phyloP scores from a whole-genome alignment of 2,329 filamentous ascomycete species.

The Aspergillus neotritici region DNA sequence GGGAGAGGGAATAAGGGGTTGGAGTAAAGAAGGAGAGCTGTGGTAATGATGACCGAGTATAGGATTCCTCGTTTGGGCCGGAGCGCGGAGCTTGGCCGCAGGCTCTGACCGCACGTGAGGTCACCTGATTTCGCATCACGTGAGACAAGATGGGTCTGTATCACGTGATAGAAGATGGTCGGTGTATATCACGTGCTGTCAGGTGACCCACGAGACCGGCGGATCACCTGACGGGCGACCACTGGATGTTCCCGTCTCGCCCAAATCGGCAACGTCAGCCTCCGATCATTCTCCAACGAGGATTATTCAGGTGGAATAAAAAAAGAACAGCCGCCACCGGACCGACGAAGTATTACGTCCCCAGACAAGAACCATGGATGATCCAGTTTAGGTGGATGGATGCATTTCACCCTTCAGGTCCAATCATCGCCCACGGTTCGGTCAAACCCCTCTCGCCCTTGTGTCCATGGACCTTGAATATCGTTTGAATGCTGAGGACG shows the following conservation, averaged over 20 bases:
- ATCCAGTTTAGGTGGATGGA: background rate
- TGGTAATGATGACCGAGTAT: conserved; percentile 1
- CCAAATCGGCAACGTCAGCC: background rate
- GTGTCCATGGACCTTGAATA: too few species aligned
- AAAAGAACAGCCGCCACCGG: conserved; percentile 12
- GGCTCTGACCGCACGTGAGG: too few species aligned
- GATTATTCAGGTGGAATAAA: conserved; percentile 10
- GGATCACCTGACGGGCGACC: background rate
- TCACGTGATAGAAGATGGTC: too few species aligned
- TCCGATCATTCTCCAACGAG: background rate
- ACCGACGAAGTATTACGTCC: background rate
- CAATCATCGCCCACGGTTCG: too few species aligned
- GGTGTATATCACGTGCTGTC: too few species aligned
- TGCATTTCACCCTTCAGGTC: too few species aligned
- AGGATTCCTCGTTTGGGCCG: too few species aligned
- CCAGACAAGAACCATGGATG: conserved; percentile 10
- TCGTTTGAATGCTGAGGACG: too few species aligned
- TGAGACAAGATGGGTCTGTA: too few species aligned
- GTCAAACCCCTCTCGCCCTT: too few species aligned
- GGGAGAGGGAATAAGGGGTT: conserved; percentile 4
- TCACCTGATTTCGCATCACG: conserved; percentile 6
- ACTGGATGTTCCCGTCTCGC: background rate
- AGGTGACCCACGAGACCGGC: conserved; percentile 10
- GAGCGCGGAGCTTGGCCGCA: too few species aligned
- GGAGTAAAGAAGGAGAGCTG: conserved; percentile 2